These are phyloP conservation scores for Sextonia rubra DNA, from an alignment of 164 flowering plant genomes.

Conservation along the genomic window DNA sequence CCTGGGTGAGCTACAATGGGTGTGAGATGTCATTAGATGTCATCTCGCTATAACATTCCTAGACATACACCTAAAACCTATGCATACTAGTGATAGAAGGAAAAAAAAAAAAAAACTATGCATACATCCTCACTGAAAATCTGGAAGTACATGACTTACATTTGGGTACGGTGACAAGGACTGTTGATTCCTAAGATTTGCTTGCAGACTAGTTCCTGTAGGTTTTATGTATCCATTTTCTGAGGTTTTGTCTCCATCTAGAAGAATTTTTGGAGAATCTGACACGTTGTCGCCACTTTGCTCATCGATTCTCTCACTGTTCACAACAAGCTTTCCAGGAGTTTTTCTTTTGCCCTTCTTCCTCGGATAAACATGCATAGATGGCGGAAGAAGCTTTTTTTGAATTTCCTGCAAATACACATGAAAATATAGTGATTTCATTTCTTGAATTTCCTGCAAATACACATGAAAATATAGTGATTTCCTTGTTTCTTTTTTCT, in stretches of 20 bases:
- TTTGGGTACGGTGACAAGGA: conserved; percentile 62
- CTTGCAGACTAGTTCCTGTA: conserved; percentile 13
- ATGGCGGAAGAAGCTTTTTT: conserved; percentile 62
- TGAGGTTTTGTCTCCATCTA: conserved; percentile 5
- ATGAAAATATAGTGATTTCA: too few species aligned
- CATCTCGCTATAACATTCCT: not conserved
- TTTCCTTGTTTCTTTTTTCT: too few species aligned
- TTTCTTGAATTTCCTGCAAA: conserved; percentile 69
- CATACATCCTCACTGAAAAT: not conserved
- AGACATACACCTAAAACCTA: not conserved
- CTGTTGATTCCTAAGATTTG: conserved; percentile 16
- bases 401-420: conserved; percentile 59
- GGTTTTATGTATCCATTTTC: conserved; percentile 22
- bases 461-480: not conserved
- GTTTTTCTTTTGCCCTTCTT: conserved; percentile 28
- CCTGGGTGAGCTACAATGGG: too few species aligned
- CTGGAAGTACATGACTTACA: conserved; percentile 27
- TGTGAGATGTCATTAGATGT: not conserved
- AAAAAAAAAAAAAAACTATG: too few species aligned
- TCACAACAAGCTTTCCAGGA: conserved; percentile 25
- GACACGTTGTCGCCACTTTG: conserved; percentile 16
- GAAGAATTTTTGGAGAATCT: conserved; percentile 13
- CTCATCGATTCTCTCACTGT: conserved; percentile 24
- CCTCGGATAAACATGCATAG: conserved; percentile 48
- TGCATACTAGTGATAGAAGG: not conserved